Base-by-base conservation (phyloP, 2,329 filamentous ascomycete genomes). In the Alternaria sp. region DNA sequence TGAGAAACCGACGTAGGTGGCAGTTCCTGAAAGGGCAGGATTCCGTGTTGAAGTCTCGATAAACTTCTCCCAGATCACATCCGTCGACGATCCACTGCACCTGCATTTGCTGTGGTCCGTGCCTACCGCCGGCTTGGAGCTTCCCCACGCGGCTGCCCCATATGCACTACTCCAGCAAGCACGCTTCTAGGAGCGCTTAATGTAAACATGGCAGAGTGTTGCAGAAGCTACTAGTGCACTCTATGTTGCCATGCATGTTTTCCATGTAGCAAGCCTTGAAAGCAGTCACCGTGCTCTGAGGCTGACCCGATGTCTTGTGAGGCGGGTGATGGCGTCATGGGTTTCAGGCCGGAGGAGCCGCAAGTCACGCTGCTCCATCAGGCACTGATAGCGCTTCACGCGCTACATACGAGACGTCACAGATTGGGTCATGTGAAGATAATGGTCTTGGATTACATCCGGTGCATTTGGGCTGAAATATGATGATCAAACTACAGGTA, bases 261-360 rank as follows among this genome's bases (percentile, higher is more conserved):
- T 25, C 14, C 32, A 38, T 36, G 20, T 16, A 27, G 30, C 20
- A 16, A 16, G 12, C 3, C 20, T 41, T 36, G 43, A 44, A 49
- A 43, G 44, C 44, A 38, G 50, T 55, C 34, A 32, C 16, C 12
- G 36, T 48, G 52, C 32, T n/a, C 30, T 22, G 28, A n/a, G 43
- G 53, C n/a, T 36, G 27, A 20, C 16, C 20, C 14, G 18, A 27
- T 28, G 63, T 54, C 49, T 60, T 41, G 60, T 70, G 67, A 71
- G 52, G 62, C 54, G 60, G 63, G 56, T 67, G 54, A 72, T 74
- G 74, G 70, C 74, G 74, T 76, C 74, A 77, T 78, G 62, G 71
- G 58, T 71, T 59, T 70, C 66, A 68, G 55, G 44, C 62, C 64
- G 60, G 60, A 57, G 69, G 66, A 72, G 73, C 71, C 69, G 67